Evolutionary conservation across 2,329 filamentous ascomycete species (phyloP).

Genomic region (Scedosporium boydii): DNA sequence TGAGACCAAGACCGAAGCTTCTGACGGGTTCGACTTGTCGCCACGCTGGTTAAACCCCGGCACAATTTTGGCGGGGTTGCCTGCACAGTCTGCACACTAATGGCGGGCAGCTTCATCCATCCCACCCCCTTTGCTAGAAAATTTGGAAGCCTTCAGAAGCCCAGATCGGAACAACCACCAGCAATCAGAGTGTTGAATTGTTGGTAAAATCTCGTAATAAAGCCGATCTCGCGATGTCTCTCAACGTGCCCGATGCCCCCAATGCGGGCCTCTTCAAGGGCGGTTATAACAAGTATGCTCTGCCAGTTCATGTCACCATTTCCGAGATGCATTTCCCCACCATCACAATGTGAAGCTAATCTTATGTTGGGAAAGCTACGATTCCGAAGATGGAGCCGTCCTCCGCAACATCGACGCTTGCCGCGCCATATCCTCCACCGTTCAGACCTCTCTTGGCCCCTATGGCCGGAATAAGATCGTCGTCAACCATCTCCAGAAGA

Average conservation of each 20-base stretch:
- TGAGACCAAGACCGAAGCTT: not conserved
- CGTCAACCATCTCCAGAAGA: constrained; percentile 99
- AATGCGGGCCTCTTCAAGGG: constrained; percentile 91
- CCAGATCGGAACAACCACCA: not conserved
- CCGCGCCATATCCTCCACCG: constrained; percentile 87
- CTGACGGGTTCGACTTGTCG: not conserved
- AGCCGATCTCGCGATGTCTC: constrained; percentile 44
- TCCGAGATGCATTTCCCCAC: constrained; percentile 8
- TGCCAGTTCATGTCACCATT: not conserved
- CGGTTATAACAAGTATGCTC: constrained; percentile 79
- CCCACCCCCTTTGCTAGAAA: constrained; percentile 5
- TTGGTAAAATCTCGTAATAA: not conserved
- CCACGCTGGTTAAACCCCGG: constrained; percentile 5
- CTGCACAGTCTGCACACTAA: not conserved
- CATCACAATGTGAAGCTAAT: constrained; percentile 19
- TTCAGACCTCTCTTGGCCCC: constrained; percentile 92
- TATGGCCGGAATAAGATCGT: constrained; percentile 99
- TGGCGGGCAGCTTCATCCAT: constrained; percentile 3
- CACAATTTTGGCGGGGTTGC: constrained; percentile 5
- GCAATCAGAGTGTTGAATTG: not conserved
- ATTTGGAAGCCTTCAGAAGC: constrained; percentile 7
- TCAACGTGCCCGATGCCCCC: constrained; percentile 89
- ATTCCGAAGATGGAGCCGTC: constrained; percentile 97
- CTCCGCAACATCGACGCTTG: constrained; percentile 98
- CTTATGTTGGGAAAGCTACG: constrained; percentile 59